phyloP scores from a whole-genome alignment of 1,139 yeast genomes.

The Yamadazyma triangularis region DNA sequence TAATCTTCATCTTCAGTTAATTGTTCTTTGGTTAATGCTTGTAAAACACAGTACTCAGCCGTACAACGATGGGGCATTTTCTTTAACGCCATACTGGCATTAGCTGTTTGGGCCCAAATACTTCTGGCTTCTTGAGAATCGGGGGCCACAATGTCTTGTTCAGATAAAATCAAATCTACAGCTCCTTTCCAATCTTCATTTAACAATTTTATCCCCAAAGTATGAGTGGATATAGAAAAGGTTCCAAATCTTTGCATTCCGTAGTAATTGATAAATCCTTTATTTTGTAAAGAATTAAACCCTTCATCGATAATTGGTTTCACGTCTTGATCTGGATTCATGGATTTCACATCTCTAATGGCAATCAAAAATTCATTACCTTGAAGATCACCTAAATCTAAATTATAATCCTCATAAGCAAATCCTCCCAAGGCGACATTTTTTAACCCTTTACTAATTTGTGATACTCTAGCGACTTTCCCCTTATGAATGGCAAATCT shows the following conservation, averaged over 20 bases:
- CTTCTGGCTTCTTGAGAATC: constrained; percentile 78
- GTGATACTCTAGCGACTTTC: constrained; percentile 72
- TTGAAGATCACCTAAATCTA: constrained; percentile 73
- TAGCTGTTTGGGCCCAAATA: constrained; percentile 72
- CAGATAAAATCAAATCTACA: constrained; percentile 71
- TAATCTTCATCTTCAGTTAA: constrained; percentile 45
- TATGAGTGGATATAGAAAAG: constrained; percentile 86
- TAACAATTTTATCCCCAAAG: constrained; percentile 69
- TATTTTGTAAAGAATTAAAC: constrained; percentile 51
- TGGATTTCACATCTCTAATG: constrained; percentile 59
- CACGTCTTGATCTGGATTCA: constrained; percentile 25
- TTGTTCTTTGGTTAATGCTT: constrained; percentile 46
- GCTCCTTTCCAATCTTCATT: constrained; percentile 77
- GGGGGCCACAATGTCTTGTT: constrained; percentile 80
- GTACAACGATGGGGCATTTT: constrained; percentile 83
- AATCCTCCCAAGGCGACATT: constrained; percentile 79
- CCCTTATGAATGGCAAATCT: constrained; percentile 67
- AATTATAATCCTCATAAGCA: constrained; percentile 55
- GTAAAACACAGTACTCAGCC: constrained; percentile 76
- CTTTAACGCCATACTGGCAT: constrained; percentile 61
- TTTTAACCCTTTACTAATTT: constrained; percentile 68
- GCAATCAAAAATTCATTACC: constrained; percentile 90
- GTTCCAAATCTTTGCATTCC: constrained; percentile 99
- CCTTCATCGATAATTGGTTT: constrained; percentile 46
- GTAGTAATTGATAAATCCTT: constrained; percentile 87